A percentile compares a stretch with the other conserved stretches of the same genome.
phyloP scores from a whole-genome alignment of 2,329 filamentous ascomycete genomes.

The Thielaviopsis ethacetica region DNA sequence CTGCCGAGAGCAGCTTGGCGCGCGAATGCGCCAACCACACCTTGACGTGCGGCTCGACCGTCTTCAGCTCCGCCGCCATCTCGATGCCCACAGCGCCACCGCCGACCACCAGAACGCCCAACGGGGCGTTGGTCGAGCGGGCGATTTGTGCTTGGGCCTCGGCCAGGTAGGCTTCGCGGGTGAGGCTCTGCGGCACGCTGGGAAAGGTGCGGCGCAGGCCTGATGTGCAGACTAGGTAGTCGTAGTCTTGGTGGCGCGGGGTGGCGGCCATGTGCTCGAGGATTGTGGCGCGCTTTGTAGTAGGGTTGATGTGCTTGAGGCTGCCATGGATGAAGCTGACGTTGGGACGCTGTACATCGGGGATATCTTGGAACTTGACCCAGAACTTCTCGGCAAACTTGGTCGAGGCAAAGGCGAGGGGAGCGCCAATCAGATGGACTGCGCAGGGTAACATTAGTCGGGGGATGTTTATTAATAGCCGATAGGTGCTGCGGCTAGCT shows the following conservation, averaged over 20 bases:
- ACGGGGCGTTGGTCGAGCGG: conserved; percentile 30
- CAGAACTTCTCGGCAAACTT: conserved; percentile 51
- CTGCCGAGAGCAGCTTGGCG: conserved; percentile 52
- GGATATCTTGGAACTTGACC: conserved; percentile 51
- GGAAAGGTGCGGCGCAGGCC: conserved; percentile 57
- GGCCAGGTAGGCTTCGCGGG: conserved; percentile 42
- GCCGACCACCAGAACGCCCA: conserved; percentile 56
- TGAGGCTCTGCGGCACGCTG: conserved; percentile 51
- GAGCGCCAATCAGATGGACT: conserved; percentile 65
- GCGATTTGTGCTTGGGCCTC: conserved; percentile 46
- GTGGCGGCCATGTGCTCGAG: conserved; percentile 29
- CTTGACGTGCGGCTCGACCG: conserved; percentile 42
- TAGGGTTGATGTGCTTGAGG: conserved; percentile 42
- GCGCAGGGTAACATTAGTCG: conserved; percentile 4
- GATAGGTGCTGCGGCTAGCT: conserved; percentile 8
- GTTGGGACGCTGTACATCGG: conserved; percentile 44
- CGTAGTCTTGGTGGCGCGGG: conserved; percentile 37
- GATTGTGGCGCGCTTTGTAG: conserved; percentile 41
- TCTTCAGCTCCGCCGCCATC: conserved; percentile 65
- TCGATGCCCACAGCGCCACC: conserved; percentile 67
- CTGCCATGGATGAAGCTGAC: conserved; percentile 51
- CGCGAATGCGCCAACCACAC: conserved; percentile 66
- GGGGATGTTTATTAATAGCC: too few relatives aligned
- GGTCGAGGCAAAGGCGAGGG: conserved; percentile 49
- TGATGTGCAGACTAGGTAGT: conserved; percentile 59